Evolutionary conservation across 1,284 basidiomycete genomes (phyloP), one percentile per base, ranked within the genome.

Genomic region (Sphaerobolus stellatus): DNA sequence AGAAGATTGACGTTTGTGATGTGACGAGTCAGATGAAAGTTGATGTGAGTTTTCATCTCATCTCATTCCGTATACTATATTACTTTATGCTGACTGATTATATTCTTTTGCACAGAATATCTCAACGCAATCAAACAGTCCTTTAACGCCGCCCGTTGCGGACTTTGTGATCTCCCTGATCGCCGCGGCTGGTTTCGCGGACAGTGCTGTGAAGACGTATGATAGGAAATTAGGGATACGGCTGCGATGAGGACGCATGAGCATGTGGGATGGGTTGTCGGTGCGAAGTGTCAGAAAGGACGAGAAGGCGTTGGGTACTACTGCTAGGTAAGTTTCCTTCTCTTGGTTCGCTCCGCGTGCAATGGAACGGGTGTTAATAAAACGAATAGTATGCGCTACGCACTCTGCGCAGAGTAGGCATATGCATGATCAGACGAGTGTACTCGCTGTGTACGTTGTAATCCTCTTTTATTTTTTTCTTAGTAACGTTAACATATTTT

Each of bases 1-100:
- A 87, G 54, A 86, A 89, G 30, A 88, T 99, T 57, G 82, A 94
- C 50, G 80, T 95, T 1, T 99, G 97, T 96, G 96, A 99, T 68
- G 95, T 94, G 11, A 88, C 93, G 62, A 89, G 92, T 14, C 97
- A 99, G 71, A 83, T 84, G 22, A 87, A 90, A 64, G 75, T 91
- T 33, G 72, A 90, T 71, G 92, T 94, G 61, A 64, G 86, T 64
- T 48, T n/a, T 30, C 24, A 25, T 46, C 18, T 47, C 28, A 22
- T 36, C 24, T 29, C 24, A 16, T 25, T 49, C 43, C 14, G 47
- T 48, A 40, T 56, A 38, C 47, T 20, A 62, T 54, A 59, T 61
- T 50, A 29, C 52, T 9, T 50, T 47, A 24, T 41, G 31, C 33
- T 40, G 13, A 13, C 56, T n/a, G n/a, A n/a, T n/a, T n/a, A n/a